A percentile compares a stretch with the other conserved stretches of the same genome.
Evolutionary conservation across 805 yeast genomes (phyloP).

Genomic region (Candida nanaspora): DNA sequence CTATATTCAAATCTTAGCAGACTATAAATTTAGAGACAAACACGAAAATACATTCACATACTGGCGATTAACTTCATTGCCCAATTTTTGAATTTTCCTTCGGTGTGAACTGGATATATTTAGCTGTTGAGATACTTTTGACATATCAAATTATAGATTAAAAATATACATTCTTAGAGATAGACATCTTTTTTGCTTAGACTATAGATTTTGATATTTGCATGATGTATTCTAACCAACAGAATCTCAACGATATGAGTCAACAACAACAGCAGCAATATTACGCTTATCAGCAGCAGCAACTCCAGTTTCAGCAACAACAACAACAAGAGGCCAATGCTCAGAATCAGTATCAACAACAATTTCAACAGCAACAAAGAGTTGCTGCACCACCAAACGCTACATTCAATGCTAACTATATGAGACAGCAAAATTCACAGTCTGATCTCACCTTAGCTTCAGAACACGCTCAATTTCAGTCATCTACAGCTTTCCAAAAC

Average conservation of each 20-base stretch:
- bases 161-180: too few relatives aligned
- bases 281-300: slow-evolving; percentile 20
- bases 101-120: too few relatives aligned
- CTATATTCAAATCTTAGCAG: too few relatives aligned
- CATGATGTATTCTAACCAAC: background rate
- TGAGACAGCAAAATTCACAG: slow-evolving; percentile 16
- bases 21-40: too few relatives aligned
- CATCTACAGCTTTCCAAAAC: slow-evolving; percentile 10
- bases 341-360: slow-evolving; percentile 25
- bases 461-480: slow-evolving; percentile 10
- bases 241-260: slow-evolving; percentile 8
- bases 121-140: too few relatives aligned
- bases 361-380: slow-evolving; percentile 15
- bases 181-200: too few relatives aligned
- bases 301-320: slow-evolving; percentile 25
- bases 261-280: slow-evolving; percentile 10
- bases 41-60: too few relatives aligned
- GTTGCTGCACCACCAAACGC: slow-evolving; percentile 6
- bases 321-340: too few relatives aligned
- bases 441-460: slow-evolving; percentile 10
- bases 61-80: too few relatives aligned
- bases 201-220: too few relatives aligned
- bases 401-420: slow-evolving; percentile 11
- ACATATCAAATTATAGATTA: too few relatives aligned
- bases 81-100: too few relatives aligned